These are phyloP conservation scores for Berberis vulgaris DNA, from an alignment of 164 flowering plant species.

Conservation along the genomic window DNA sequence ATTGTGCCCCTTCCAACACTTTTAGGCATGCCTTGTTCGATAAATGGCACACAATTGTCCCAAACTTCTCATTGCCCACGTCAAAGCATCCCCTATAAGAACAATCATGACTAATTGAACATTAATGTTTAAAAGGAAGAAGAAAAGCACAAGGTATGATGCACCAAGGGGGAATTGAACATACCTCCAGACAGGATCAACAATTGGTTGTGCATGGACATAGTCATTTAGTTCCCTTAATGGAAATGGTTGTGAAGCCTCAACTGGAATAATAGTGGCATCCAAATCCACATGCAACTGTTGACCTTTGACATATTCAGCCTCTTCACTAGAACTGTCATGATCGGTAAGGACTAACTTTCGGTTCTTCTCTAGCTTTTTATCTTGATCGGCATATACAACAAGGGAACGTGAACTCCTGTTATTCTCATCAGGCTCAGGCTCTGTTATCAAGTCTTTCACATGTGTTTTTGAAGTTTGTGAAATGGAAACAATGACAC, in stretches of 20 bases:
- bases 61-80: slow-evolving; percentile 9
- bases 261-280: neutral
- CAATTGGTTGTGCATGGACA: slow-evolving; percentile 30
- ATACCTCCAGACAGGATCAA: slow-evolving; percentile 48
- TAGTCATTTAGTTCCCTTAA: neutral
- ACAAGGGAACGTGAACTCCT: neutral
- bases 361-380: slow-evolving; percentile 2
- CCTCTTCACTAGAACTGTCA: slow-evolving; percentile 8
- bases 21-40: slow-evolving; percentile 39
- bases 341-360: slow-evolving; percentile 5
- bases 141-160: neutral
- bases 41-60: slow-evolving; percentile 31
- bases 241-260: neutral
- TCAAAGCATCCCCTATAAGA: slow-evolving; percentile 35
- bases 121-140: neutral
- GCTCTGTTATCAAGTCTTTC: neutral
- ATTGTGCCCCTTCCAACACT: slow-evolving; percentile 27
- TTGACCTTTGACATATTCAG: neutral
- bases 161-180: neutral
- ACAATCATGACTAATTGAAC: neutral
- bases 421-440: neutral
- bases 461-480: too few species aligned
- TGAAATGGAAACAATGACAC: neutral
- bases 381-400: slow-evolving; percentile 7
- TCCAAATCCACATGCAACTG: neutral